These are phyloP conservation scores for Colletotrichum gloeosporioides DNA, from an alignment of 2,329 filamentous ascomycete genomes.

Conservation along the genomic window DNA sequence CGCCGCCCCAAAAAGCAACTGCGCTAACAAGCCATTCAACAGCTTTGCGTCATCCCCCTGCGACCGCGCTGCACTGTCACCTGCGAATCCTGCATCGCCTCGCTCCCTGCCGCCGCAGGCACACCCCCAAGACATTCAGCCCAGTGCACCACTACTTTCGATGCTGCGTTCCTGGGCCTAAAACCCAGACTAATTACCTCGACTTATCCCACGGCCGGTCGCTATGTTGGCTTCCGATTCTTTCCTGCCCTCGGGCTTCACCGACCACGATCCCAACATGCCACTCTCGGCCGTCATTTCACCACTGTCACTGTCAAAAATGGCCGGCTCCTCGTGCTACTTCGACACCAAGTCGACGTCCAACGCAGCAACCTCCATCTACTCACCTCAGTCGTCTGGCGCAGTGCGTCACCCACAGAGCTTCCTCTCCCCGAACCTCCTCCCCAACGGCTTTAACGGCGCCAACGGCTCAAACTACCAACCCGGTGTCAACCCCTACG, in stretches of 20 bases:
- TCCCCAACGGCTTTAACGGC: conserved; percentile 1
- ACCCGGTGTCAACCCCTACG: background rate
- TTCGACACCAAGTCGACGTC: conserved; percentile 36
- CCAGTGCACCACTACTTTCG: background rate
- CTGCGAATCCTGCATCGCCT: background rate
- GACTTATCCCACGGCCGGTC: conserved; percentile 32
- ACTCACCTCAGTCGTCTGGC: conserved; percentile 27
- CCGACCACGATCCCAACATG: conserved; percentile 36
- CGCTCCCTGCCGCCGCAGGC: background rate
- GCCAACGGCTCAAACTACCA: background rate
- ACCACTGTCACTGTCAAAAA: conserved; percentile 39
- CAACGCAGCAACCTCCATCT: conserved; percentile 23
- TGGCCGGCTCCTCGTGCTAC: conserved; percentile 34
- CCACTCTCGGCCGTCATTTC: conserved; percentile 42
- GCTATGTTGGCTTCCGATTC: conserved; percentile 46
- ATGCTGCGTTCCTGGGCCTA: background rate
- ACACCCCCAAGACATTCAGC: conserved; percentile 3
- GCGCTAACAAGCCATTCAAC: conserved; percentile 14
- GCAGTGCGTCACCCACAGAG: conserved; percentile 22
- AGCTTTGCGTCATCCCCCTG: conserved; percentile 18
- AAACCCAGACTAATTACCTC: background rate
- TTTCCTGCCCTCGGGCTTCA: conserved; percentile 44
- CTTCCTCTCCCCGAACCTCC: conserved; percentile 28
- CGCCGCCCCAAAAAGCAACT: conserved; percentile 1
- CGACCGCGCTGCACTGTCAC: background rate